These are phyloP conservation scores for Fusarium robinianum DNA, from an alignment of 2,329 filamentous ascomycete genomes.

Conservation along the genomic window DNA sequence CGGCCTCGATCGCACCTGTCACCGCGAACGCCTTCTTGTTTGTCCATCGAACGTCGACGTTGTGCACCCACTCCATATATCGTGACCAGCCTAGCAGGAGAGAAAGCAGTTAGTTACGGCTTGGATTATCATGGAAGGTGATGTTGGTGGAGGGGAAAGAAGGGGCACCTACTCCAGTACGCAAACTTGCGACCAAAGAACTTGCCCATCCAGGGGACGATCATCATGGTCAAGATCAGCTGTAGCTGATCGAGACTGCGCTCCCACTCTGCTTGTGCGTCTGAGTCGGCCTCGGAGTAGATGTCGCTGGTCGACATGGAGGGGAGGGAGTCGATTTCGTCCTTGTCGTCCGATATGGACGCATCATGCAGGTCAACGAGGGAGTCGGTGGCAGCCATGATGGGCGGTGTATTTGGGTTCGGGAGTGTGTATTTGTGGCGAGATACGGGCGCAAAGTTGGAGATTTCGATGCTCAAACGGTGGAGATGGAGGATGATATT, in stretches of 20 bases:
- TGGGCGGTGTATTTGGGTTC: constrained; percentile 4
- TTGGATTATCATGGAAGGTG: too few relatives aligned
- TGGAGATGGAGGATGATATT: background rate
- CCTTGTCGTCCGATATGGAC: constrained; percentile 52
- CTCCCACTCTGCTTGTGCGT: constrained; percentile 94
- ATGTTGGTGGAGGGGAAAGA: background rate
- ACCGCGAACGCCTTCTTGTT: constrained; percentile 66
- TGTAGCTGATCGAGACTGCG: constrained; percentile 93
- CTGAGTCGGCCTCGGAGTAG: constrained; percentile 67
- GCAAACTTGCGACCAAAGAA: constrained; percentile 94
- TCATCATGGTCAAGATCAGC: constrained; percentile 88
- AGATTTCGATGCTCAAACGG: background rate
- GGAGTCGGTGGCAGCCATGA: constrained; percentile 50
- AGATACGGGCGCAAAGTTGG: too few relatives aligned
- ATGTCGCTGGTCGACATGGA: constrained; percentile 63
- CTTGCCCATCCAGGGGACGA: constrained; percentile 93
- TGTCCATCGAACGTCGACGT: constrained; percentile 71
- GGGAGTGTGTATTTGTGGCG: background rate
- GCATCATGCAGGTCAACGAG: constrained; percentile 55
- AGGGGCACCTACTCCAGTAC: constrained; percentile 77
- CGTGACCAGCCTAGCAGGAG: constrained; percentile 78
- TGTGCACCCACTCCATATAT: constrained; percentile 93
- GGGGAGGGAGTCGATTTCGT: constrained; percentile 67
- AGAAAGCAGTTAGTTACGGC: constrained; percentile 1
- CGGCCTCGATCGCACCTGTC: constrained; percentile 66